phyloP scores from a whole-genome alignment of 1,139 yeast genomes.

The Hansenula lynferdii region DNA sequence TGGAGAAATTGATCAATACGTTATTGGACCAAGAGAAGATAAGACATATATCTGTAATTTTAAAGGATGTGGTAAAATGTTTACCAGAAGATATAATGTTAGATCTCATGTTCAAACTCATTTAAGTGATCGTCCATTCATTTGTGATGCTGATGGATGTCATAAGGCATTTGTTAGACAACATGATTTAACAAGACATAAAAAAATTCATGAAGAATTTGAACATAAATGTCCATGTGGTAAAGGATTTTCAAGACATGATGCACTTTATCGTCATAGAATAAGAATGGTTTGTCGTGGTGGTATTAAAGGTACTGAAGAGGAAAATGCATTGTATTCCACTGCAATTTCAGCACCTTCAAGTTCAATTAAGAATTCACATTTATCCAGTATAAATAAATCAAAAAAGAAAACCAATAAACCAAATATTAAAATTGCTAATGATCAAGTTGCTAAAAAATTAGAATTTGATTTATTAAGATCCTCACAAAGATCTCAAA shows the following conservation, averaged over 20 bases:
- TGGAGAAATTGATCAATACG: slow-evolving; percentile 81
- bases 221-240: slow-evolving; percentile 85
- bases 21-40: slow-evolving; percentile 73
- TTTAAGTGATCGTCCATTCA: slow-evolving; percentile 85
- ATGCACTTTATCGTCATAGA: slow-evolving; percentile 81
- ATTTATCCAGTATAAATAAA: slow-evolving; percentile 4
- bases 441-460: slow-evolving; percentile 22
- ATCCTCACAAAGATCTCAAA: background rate
- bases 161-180: slow-evolving; percentile 74
- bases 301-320: slow-evolving; percentile 15
- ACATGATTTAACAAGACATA: slow-evolving; percentile 90
- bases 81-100: slow-evolving; percentile 89
- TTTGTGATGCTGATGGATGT: slow-evolving; percentile 62
- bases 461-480: slow-evolving; percentile 18
- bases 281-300: slow-evolving; percentile 70
- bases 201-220: slow-evolving; percentile 79
- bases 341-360: background rate
- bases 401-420: background rate
- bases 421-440: slow-evolving; percentile 9
- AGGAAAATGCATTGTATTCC: slow-evolving; percentile 9
- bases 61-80: slow-evolving; percentile 76
- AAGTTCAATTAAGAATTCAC: slow-evolving; percentile 1
- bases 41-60: slow-evolving; percentile 68
- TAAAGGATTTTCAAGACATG: slow-evolving; percentile 83
- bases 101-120: slow-evolving; percentile 97